phyloP scores from a whole-genome alignment of 768 basidiomycete species.

The Amanita thiersii region DNA sequence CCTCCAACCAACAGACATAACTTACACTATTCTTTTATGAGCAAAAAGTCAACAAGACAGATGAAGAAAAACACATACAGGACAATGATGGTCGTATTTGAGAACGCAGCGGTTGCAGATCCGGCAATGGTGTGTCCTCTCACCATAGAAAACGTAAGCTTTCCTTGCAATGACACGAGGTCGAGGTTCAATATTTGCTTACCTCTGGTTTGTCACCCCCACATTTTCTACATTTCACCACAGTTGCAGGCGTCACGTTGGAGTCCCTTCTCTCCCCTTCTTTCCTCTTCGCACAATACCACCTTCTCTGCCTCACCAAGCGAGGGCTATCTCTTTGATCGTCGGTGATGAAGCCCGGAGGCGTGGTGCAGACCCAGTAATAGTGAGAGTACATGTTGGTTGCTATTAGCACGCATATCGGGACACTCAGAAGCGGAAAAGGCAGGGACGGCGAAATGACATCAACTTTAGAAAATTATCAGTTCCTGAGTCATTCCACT shows the following conservation, averaged over 20 bases:
- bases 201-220: conserved; percentile 71
- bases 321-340: conserved; percentile 9
- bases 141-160: conserved; percentile 10
- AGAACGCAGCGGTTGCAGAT: conserved; percentile 87
- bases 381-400: conserved; percentile 78
- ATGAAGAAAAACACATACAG: conserved; percentile 43
- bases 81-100: conserved; percentile 90
- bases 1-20: neutral
- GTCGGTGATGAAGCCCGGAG: conserved; percentile 70
- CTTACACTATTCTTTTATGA: conserved; percentile 19
- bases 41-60: neutral
- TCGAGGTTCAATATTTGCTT: conserved; percentile 16
- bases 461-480: conserved; percentile 48
- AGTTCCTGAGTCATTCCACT: neutral
- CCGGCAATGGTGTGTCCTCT: conserved; percentile 91
- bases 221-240: conserved; percentile 65
- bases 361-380: conserved; percentile 72
- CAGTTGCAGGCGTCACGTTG: conserved; percentile 39
- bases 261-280: conserved; percentile 43
- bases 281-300: conserved; percentile 24
- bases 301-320: conserved; percentile 16
- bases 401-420: conserved; percentile 67
- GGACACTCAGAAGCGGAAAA: conserved; percentile 50
- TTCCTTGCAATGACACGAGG: conserved; percentile 5
- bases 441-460: conserved; percentile 64